phyloP scores from a whole-genome alignment of 2,329 filamentous ascomycete species.

The Bipolaris sorokiniana region DNA sequence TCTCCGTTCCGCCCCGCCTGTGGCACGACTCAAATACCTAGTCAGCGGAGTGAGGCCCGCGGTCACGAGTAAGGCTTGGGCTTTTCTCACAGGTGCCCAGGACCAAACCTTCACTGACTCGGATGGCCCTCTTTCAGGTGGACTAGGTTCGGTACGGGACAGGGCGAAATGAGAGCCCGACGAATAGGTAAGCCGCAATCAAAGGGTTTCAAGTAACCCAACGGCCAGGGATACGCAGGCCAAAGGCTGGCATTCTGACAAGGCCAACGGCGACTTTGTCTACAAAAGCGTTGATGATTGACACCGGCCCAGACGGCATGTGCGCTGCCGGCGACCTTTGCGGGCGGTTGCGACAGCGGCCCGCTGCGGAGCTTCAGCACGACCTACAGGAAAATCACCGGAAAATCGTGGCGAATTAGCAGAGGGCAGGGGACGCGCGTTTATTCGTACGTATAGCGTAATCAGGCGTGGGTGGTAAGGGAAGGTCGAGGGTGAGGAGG shows the following conservation, averaged over 20 bases:
- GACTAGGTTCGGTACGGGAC: neutral
- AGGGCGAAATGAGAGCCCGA: slow-evolving; percentile 7
- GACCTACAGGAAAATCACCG: neutral
- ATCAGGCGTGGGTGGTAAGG: neutral
- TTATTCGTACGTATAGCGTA: neutral
- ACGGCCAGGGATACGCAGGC: slow-evolving; percentile 17
- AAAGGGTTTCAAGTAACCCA: slow-evolving; percentile 19
- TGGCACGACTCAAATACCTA: slow-evolving; percentile 11
- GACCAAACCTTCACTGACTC: slow-evolving; percentile 13
- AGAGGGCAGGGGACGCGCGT: neutral
- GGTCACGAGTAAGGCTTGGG: slow-evolving; percentile 1
- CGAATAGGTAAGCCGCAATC: slow-evolving; percentile 14
- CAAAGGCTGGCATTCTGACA: slow-evolving; percentile 8
- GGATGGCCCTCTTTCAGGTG: slow-evolving; percentile 6
- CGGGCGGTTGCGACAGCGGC: slow-evolving; percentile 10
- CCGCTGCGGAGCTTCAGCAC: slow-evolving; percentile 6
- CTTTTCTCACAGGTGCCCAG: neutral
- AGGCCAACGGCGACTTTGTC: slow-evolving; percentile 3
- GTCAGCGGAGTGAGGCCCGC: neutral
- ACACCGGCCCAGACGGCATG: slow-evolving; percentile 1
- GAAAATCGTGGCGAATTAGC: neutral
- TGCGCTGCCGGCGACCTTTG: slow-evolving; percentile 6
- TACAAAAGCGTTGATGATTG: neutral
- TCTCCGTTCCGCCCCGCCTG: slow-evolving; percentile 9
- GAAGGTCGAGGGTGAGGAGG: neutral